Percentiles rank a stretch among this genome's conserved stretches.
phyloP scores from a whole-genome alignment of 2,329 filamentous ascomycete genomes.

The Fusarium redolens region DNA sequence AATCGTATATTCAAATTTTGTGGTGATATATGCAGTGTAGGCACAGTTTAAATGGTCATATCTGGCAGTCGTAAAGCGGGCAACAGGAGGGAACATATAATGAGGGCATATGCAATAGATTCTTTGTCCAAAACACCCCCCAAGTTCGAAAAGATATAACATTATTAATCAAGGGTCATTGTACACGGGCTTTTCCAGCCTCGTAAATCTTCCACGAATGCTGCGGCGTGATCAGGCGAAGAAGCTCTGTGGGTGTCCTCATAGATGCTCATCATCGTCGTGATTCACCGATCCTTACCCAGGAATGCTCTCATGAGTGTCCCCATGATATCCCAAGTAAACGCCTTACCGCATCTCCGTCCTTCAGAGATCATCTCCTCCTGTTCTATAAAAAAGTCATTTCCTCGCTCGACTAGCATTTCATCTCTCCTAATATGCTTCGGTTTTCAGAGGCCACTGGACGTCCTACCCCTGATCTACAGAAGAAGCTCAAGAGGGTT shows the following conservation, averaged over 20 bases:
- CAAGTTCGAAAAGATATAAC: constrained; percentile 48
- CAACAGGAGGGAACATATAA: constrained; percentile 4
- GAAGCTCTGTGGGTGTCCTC: constrained; percentile 25
- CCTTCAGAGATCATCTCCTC: constrained; percentile 25
- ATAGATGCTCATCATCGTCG: constrained; percentile 18
- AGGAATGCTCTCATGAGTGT: constrained; percentile 14
- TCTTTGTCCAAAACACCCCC: constrained; percentile 43
- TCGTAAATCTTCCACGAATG: constrained; percentile 40
- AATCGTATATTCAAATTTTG: not conserved
- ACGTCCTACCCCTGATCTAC: constrained; percentile 59
- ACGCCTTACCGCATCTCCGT: constrained; percentile 22
- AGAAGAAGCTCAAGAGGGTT: constrained; percentile 95
- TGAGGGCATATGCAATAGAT: constrained; percentile 41
- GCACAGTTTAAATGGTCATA: not conserved
- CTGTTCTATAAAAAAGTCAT: constrained; percentile 42
- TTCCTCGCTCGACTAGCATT: constrained; percentile 28
- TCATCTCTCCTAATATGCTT: not conserved
- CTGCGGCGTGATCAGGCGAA: constrained; percentile 20
- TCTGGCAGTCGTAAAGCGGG: not conserved
- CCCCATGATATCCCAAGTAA: constrained; percentile 26
- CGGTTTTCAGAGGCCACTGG: not conserved
- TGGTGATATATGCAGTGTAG: not conserved
- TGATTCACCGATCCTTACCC: constrained; percentile 14
- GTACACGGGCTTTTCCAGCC: constrained; percentile 53
- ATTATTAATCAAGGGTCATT: constrained; percentile 58